Conservation (phyloP, 2,329 filamentous ascomycete genomes). For the Epicoccum nigrum region DNA sequence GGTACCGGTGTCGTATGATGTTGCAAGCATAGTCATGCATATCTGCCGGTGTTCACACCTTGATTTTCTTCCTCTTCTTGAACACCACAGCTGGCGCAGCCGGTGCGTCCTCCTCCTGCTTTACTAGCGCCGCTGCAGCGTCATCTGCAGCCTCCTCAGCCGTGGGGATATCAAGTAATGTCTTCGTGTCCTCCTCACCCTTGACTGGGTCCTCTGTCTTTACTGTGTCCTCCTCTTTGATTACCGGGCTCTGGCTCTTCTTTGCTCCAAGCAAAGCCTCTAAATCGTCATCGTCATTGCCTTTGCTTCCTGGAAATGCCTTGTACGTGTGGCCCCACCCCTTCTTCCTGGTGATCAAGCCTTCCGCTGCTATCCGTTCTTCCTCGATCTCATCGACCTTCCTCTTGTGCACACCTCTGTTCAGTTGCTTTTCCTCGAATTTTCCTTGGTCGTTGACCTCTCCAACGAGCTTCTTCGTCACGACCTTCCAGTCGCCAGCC, state of each 20-base stretch:
- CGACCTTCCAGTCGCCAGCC: conserved; percentile 83
- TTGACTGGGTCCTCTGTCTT: conserved; percentile 27
- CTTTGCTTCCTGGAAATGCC: conserved; percentile 51
- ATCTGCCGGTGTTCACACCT: not conserved
- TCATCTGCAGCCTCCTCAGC: conserved; percentile 34
- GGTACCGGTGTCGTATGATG: no score
- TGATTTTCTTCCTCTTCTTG: conserved; percentile 77
- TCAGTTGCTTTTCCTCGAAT: conserved; percentile 50
- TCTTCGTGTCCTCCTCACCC: conserved; percentile 23
- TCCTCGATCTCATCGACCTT: conserved; percentile 66
- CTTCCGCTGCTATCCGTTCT: conserved; percentile 63
- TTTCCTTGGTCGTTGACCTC: conserved; percentile 55
- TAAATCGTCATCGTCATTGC: conserved; percentile 65
- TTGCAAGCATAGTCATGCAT: not conserved
- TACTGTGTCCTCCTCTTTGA: conserved; percentile 52
- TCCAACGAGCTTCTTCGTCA: conserved; percentile 56
- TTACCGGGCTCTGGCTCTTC: conserved; percentile 40
- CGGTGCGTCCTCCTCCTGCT: conserved; percentile 30
- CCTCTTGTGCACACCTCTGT: conserved; percentile 67
- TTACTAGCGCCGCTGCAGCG: conserved; percentile 20
- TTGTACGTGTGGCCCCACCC: conserved; percentile 56
- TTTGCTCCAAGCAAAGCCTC: conserved; percentile 62
- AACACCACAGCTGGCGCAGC: conserved; percentile 65
- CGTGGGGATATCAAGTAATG: conserved; percentile 35
- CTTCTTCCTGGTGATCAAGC: conserved; percentile 49